A percentile compares a stretch with the other conserved stretches of the same genome.
These are phyloP conservation scores for Eutrema salsugineum DNA, from an alignment of 441 rosid species.

Conservation along the genomic window DNA sequence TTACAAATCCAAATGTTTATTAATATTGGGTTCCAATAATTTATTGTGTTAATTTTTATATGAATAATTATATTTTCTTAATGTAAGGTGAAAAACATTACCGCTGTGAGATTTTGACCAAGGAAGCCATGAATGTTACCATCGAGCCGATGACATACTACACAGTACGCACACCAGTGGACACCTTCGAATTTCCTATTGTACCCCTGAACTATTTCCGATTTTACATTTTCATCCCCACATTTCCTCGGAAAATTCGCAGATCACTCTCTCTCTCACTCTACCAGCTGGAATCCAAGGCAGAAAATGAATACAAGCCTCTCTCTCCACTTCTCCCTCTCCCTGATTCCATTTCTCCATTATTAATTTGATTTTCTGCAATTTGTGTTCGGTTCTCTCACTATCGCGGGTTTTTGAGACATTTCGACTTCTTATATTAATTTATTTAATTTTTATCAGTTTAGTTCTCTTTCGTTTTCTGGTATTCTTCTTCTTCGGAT, in stretches of 20 bases:
- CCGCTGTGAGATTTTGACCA: too few relatives aligned
- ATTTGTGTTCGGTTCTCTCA: neutral
- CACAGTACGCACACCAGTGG: neutral
- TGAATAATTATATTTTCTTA: too few relatives aligned
- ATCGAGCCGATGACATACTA: too few relatives aligned
- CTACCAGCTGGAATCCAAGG: conserved; percentile 46
- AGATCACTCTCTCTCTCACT: conserved; percentile 15
- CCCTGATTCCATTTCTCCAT: conserved; percentile 9
- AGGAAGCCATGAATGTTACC: too few relatives aligned
- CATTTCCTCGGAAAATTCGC: conserved; percentile 10
- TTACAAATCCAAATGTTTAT: too few relatives aligned
- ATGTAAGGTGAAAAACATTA: too few relatives aligned
- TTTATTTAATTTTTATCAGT: neutral
- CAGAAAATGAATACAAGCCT: conserved; percentile 29
- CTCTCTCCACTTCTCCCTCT: conserved; percentile 16
- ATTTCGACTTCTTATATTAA: neutral
- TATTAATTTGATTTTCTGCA: conserved; percentile 30
- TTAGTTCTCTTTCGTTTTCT: neutral
- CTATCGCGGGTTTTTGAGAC: neutral
- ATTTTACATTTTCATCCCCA: neutral
- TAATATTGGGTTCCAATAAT: too few relatives aligned
- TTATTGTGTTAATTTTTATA: too few relatives aligned
- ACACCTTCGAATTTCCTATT: neutral
- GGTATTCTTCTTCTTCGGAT: conserved; percentile 8
- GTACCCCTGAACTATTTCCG: neutral